Conservation (phyloP, 2,329 filamentous ascomycete species). For the Arthroderma uncinatum region DNA sequence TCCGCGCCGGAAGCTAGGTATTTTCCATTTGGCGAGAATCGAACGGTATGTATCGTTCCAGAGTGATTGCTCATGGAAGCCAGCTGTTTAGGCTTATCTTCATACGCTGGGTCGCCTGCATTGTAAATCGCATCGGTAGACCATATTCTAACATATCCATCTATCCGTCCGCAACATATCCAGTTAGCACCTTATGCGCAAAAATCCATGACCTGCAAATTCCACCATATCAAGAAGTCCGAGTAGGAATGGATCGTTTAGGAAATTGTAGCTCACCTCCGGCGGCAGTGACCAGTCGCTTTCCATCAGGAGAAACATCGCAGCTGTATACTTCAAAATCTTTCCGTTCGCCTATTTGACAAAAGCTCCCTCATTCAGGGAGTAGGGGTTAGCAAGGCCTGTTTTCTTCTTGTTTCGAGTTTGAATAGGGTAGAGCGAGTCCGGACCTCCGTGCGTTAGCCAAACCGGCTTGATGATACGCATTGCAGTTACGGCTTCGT, state of each 20-base stretch:
- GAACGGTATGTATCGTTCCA: conserved; percentile 90
- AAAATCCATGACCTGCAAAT: background rate
- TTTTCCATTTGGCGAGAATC: conserved; percentile 88
- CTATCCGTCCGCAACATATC: conserved; percentile 33
- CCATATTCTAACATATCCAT: conserved; percentile 96
- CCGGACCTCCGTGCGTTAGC: conserved; percentile 79
- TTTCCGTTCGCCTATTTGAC: conserved; percentile 69
- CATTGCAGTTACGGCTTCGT: conserved; percentile 40
- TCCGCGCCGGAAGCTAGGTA: conserved; percentile 95
- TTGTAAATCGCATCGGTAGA: conserved; percentile 88
- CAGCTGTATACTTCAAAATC: conserved; percentile 98
- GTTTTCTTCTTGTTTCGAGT: background rate
- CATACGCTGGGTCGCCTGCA: conserved; percentile 58
- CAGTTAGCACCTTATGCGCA: background rate
- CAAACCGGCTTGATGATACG: conserved; percentile 89
- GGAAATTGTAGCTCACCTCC: conserved; percentile 51
- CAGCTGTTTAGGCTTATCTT: conserved; percentile 73
- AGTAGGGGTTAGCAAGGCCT: background rate
- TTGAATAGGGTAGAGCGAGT: background rate
- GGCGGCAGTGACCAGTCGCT: conserved; percentile 81
- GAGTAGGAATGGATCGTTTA: conserved; percentile 14
- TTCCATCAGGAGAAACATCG: conserved; percentile 89
- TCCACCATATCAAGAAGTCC: background rate
- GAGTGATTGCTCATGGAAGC: conserved; percentile 98
- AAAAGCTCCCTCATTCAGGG: background rate